Base-by-base conservation (phyloP, 768 basidiomycete genomes). In the Naganishia randhawae region DNA sequence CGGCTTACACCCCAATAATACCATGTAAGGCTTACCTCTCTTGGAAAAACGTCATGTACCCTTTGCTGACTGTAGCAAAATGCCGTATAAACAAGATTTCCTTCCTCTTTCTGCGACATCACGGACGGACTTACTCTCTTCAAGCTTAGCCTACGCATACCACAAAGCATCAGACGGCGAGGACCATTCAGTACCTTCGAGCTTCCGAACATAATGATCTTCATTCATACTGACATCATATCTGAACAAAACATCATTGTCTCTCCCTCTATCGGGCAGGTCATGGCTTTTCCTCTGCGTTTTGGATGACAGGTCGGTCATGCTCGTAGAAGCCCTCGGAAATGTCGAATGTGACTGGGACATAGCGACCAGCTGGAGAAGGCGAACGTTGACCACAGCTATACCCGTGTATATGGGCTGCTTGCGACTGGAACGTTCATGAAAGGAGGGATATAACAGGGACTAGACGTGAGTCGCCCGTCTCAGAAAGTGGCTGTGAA, bases 1-100 rank as follows among this genome's bases (percentile, higher is more conserved):
- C 1, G 9, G 22, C 11, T 5, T 0, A 6, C 14, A 5, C 17
- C 11, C 1, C 29, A 17, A 6, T 6, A 9, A 35, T 11, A 10
- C 25, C 22, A n/a, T 25, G 2, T 22, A 10, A 32, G 25, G 52
- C 83, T 70, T 71, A 89, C 91, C 92, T 84, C 82, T 93, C 92
- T 79, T 86, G 85, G 80, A 94, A 92, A 82, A 93, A 94, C 67
- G 76, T 82, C 67, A 94, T 83, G 78, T 91, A 92, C 3, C 88
- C 89, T 73, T 92, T 88, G 48, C 71, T 73, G 84, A 52, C 81
- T 88, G 65, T 85, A 86, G 13, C 84, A 87, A 84, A 9, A 80
- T 85, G 65, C 75, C 41, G 19, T 16, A 16, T 42, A 7, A 48
- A n/a, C 19, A n/a, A 5, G 25, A 48, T 3, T 5, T 22, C 45